These are phyloP conservation scores for Amesomyces nigricolor DNA, from an alignment of 2,329 filamentous ascomycete genomes.

Conservation along the genomic window DNA sequence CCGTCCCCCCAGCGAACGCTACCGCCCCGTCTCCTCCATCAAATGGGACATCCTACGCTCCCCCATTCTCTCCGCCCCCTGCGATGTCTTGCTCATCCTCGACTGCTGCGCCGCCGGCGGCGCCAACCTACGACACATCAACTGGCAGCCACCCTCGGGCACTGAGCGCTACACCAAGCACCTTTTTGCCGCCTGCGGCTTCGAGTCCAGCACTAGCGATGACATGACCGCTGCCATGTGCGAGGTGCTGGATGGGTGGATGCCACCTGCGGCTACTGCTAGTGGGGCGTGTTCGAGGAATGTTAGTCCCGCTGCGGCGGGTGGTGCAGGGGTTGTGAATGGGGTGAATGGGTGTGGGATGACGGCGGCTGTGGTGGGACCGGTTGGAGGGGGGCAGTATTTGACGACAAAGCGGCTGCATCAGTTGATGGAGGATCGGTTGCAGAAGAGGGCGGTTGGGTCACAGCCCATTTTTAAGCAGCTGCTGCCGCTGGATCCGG, in stretches of 20 bases:
- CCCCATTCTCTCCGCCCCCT: slow-evolving; percentile 22
- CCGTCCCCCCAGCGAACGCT: slow-evolving; percentile 21
- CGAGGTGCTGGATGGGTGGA: slow-evolving; percentile 22
- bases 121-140: slow-evolving; percentile 22
- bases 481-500: slow-evolving; percentile 26
- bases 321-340: background rate
- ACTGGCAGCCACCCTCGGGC: slow-evolving; percentile 22
- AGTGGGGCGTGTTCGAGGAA: background rate
- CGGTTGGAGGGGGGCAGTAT: background rate
- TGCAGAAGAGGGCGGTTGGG: slow-evolving; percentile 24
- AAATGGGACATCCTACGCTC: slow-evolving; percentile 23
- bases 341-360: background rate
- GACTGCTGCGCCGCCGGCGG: slow-evolving; percentile 28
- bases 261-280: background rate
- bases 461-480: slow-evolving; percentile 29
- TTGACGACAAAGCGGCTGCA: slow-evolving; percentile 27
- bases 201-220: slow-evolving; percentile 25
- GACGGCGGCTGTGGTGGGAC: background rate
- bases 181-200: slow-evolving; percentile 27
- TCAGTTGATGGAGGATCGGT: slow-evolving; percentile 26
- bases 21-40: slow-evolving; percentile 24
- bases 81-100: slow-evolving; percentile 25
- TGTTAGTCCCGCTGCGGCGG: background rate
- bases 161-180: slow-evolving; percentile 26
- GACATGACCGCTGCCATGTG: slow-evolving; percentile 29